phyloP scores from a whole-genome alignment of 345 rosid species.

The Mercurialis annua region DNA sequence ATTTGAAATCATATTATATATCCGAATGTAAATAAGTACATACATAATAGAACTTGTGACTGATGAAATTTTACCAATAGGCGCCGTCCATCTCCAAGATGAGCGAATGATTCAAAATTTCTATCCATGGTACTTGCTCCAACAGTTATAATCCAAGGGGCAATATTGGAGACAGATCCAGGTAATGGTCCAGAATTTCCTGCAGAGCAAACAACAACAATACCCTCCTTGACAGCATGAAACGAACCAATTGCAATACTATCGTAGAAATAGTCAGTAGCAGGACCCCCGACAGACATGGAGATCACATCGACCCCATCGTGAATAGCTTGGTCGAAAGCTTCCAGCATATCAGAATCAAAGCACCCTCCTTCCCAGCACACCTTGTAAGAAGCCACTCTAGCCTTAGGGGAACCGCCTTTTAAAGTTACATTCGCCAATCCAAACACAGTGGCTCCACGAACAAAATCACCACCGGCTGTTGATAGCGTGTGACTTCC shows the following conservation, averaged over 20 bases:
- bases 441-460: conserved; percentile 50
- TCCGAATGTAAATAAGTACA: background rate
- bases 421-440: conserved; percentile 62
- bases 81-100: conserved; percentile 36
- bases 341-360: conserved; percentile 70
- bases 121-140: conserved; percentile 62
- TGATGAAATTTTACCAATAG: conserved; percentile 22
- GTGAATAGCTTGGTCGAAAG: conserved; percentile 65
- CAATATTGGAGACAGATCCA: conserved; percentile 38
- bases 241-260: conserved; percentile 72
- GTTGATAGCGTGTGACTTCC: conserved; percentile 91
- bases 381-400: conserved; percentile 85
- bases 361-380: conserved; percentile 75
- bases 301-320: conserved; percentile 80
- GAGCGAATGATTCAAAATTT: conserved; percentile 34
- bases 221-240: conserved; percentile 61
- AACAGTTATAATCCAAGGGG: conserved; percentile 63
- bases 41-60: background rate
- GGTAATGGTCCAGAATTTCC: conserved; percentile 48
- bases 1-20: background rate
- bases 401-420: conserved; percentile 80
- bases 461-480: conserved; percentile 62
- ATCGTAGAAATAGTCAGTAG: conserved; percentile 47
- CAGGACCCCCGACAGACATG: conserved; percentile 55
- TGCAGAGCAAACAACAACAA: conserved; percentile 56